Evolutionary conservation across 2,329 filamentous ascomycete species (phyloP).

Genomic region (Fusarium miscanthi): DNA sequence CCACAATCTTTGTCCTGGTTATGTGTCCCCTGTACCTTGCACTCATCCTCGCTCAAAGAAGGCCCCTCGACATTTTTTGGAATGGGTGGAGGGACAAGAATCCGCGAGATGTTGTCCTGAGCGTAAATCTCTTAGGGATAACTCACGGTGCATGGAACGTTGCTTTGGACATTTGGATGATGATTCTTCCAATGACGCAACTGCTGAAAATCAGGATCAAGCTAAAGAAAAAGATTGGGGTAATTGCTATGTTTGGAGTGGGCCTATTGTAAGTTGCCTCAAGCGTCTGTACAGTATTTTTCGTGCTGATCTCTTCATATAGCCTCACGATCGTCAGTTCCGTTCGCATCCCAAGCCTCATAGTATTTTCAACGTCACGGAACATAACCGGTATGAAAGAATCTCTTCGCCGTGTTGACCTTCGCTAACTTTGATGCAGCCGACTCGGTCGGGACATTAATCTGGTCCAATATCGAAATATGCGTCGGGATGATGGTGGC

Average conservation of each 20-base stretch:
- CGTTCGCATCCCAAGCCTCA: not conserved
- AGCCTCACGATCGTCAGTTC: constrained; percentile 3
- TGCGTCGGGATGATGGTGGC: constrained; percentile 18
- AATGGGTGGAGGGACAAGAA: constrained; percentile 1
- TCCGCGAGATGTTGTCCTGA: not conserved
- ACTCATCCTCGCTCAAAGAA: not conserved
- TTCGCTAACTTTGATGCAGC: fast-evolving
- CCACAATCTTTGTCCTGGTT: fast-evolving
- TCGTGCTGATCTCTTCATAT: fast-evolving
- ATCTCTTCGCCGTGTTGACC: fast-evolving
- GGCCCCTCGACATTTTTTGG: not conserved
- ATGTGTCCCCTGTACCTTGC: fast-evolving
- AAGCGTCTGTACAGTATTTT: fast-evolving
- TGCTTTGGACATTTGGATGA: constrained; percentile 19
- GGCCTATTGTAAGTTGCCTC: not conserved
- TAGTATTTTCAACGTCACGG: not conserved
- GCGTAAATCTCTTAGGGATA: not conserved
- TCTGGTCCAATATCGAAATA: constrained; percentile 6
- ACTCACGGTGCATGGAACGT: not conserved
- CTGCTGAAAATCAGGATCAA: not conserved
- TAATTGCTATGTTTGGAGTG: constrained; percentile 13
- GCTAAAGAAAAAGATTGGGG: not conserved
- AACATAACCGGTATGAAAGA: not conserved
- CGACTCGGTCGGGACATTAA: not conserved
- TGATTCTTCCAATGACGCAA: constrained; percentile 2